Evolutionary conservation across 257 asterid species (phyloP), one percentile per base, ranked within the genome.

Genomic region (Misopates orontium): DNA sequence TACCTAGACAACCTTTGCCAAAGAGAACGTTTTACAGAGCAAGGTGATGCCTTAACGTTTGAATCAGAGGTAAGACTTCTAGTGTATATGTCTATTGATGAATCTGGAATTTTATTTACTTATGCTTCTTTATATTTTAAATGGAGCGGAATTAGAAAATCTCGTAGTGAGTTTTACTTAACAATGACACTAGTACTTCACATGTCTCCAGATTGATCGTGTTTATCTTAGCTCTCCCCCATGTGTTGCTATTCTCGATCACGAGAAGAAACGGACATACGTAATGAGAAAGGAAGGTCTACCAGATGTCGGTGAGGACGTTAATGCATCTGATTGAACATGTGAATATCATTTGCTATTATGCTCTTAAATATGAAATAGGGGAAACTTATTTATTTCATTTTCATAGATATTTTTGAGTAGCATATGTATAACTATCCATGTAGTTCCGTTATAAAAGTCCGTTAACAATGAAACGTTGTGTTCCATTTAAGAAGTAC

Each of bases 191-290:
- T 8, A 49, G 5, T 49, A 1, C 12, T 56, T 57, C 21, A 15
- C 4, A 1, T 32, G 4, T 15, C 40, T 7, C 75, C 81, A 93
- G 99, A 82, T 90, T 31, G 99, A 94, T 60, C 96, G 97, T 5
- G 80, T 90, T 59, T 94, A 94, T 71, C 80, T 94, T 45, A 76
- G 83, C 72, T 80, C 95, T 15, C 88, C 95, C 13, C 81, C 60
- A 56, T 82, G 90, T 14, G 69, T 86, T 8, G 96, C 95, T 19
- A 88, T 94, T 59, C 84, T 94, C 28, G 97, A 94, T 79, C 99
- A 94, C 40, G 95, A 90, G 79, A 82, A 75, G 80, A 94, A 90
- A 66, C 81, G 95, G 59, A 94, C 99, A 4, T 94, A 80, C 71
- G 76, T 90, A 2, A 77, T 94, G 75, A 75, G 82, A 74, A 94